Percentiles rank a stretch among this genome's conserved stretches.
Evolutionary conservation across 768 basidiomycete genomes (phyloP).

Genomic region (Suillus subaureus): DNA sequence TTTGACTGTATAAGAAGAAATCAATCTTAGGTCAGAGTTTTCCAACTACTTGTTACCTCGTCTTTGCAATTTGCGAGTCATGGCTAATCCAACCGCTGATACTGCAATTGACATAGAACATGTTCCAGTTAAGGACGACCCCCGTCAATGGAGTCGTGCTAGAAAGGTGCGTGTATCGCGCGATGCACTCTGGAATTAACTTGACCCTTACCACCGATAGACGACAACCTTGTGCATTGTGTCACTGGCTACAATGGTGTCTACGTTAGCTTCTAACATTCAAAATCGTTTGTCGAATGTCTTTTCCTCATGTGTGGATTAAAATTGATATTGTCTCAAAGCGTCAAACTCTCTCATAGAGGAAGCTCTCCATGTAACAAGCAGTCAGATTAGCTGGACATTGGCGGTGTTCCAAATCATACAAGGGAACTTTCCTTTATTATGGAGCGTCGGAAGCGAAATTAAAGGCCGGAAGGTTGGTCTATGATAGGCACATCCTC

Average conservation of each 20-base stretch:
- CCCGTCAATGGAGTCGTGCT: slow-evolving; percentile 55
- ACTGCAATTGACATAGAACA: slow-evolving; percentile 38
- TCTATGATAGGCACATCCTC: neutral
- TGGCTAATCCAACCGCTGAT: neutral
- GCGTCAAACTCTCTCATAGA: slow-evolving; percentile 68
- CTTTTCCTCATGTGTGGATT: neutral
- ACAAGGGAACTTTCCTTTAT: slow-evolving; percentile 66
- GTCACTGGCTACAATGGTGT: slow-evolving; percentile 25
- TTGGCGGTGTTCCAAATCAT: slow-evolving; percentile 70
- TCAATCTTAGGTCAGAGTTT: neutral
- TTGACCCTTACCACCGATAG: slow-evolving; percentile 16
- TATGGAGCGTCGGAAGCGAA: slow-evolving; percentile 75
- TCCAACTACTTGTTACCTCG: neutral
- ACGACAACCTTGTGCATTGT: slow-evolving; percentile 28
- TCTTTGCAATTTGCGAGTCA: neutral
- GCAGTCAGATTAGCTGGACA: slow-evolving; percentile 63
- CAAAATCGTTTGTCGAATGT: slow-evolving; percentile 28
- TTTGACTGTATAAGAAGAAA: neutral
- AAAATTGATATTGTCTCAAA: slow-evolving; percentile 24
- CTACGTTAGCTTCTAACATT: slow-evolving; percentile 27
- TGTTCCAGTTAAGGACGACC: slow-evolving; percentile 56
- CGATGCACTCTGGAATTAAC: too few species aligned
- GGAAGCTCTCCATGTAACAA: slow-evolving; percentile 57
- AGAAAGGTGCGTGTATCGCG: slow-evolving; percentile 49
- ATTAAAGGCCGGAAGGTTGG: slow-evolving; percentile 75